Base-by-base conservation (phyloP, 306 rosid genomes). In the Begonia masoniana region DNA sequence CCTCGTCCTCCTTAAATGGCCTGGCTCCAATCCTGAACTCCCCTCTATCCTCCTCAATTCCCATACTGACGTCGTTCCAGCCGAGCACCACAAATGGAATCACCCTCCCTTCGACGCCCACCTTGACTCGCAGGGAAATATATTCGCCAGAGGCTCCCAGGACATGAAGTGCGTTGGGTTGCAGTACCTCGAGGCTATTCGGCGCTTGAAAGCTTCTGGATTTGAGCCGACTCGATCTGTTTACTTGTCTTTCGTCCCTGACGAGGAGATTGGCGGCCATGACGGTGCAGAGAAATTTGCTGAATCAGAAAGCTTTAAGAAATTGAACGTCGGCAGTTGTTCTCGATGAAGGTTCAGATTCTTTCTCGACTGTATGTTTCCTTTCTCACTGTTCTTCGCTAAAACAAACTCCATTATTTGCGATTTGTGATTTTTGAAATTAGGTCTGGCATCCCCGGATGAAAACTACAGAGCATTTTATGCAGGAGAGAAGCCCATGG, bases 121-220 rank as follows among this genome's bases (percentile, higher is more conserved):
- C 58, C 15, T 91, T 13, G 96, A 85, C 35, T 23, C 72, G 4
- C 1, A 16, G 0, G 92, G 94, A 0, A 60, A 65, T 43, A 60
- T 85, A 9, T 78, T 62, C 51, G 96, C 96, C 15, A 62, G 97
- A 64, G 96, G 96, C 15, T 81, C 97, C 4, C 96, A 91, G 70
- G 96, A 85, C 47, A 89, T 83, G 94, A 89, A 91, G 79, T 91
- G 97, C 69, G 91, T 91, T 12, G 85, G 96, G 2, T 57, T 85
- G 81, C 97, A 91, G 71, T 85, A 91, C 67, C 74, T 91, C 15
- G 97, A 91, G 70, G 97, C 96, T 14, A 54, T 91, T 66, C 77
- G 96, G 4, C 67, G 67, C 14, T 69, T 91, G 46, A 76, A 73
- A 69, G 71, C 71, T 12, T 57, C 68, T 41, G 72, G 71, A 41